Evolutionary conservation across 2,329 filamentous ascomycete genomes (phyloP).

Genomic region (Helotiales sp.): DNA sequence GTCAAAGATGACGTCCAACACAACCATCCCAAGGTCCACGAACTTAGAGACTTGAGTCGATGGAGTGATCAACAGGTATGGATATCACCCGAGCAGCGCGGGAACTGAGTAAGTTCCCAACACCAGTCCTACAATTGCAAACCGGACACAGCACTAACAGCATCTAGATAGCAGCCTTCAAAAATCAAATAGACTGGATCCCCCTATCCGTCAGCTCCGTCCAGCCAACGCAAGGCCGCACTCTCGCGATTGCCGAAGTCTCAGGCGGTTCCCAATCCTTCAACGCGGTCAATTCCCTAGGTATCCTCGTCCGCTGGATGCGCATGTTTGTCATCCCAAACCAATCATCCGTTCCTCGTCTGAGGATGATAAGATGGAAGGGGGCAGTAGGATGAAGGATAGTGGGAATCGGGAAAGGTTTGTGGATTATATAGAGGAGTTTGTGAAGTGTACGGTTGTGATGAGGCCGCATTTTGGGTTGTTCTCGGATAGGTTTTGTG

Average conservation of each 20-base stretch:
- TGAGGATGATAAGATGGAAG: neutral
- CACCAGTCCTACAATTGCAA: too few species aligned
- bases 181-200: slow-evolving; percentile 75
- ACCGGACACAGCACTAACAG: neutral
- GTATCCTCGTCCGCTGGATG: slow-evolving; percentile 72
- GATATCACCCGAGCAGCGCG: slow-evolving; percentile 70
- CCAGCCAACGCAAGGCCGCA: slow-evolving; percentile 69
- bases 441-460: slow-evolving; percentile 70
- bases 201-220: slow-evolving; percentile 65
- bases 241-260: slow-evolving; percentile 65
- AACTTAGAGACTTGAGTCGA: slow-evolving; percentile 61
- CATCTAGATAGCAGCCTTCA: slow-evolving; percentile 66
- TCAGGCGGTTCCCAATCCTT: slow-evolving; percentile 69
- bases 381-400: slow-evolving; percentile 53
- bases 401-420: slow-evolving; percentile 63
- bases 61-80: slow-evolving; percentile 73
- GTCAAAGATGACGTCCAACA: slow-evolving; percentile 67
- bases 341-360: slow-evolving; percentile 63
- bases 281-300: slow-evolving; percentile 69
- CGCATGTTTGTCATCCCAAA: slow-evolving; percentile 71
- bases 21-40: slow-evolving; percentile 63
- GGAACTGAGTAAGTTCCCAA: slow-evolving; percentile 38
- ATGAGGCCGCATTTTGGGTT: slow-evolving; percentile 66
- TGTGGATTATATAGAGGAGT: slow-evolving; percentile 72
- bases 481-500: slow-evolving; percentile 67